Base-by-base conservation (phyloP, 2,329 filamentous ascomycete species). In the Apiospora hydei region DNA sequence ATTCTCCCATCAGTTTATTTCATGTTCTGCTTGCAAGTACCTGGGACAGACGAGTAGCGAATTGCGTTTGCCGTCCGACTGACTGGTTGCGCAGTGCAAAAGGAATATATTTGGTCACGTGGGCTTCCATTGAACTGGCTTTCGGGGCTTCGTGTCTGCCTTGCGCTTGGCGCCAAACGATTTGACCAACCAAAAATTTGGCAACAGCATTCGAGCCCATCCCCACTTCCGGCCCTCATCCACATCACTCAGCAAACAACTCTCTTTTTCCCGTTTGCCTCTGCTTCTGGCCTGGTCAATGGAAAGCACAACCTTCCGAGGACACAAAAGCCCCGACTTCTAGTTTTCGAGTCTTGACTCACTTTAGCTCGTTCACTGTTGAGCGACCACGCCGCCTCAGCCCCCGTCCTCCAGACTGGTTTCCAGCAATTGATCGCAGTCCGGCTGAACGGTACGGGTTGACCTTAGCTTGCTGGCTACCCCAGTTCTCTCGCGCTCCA, bases 171-270 rank as follows among this genome's bases (percentile, higher is more conserved):
- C 57, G 53, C 30, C 30, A 11, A 16, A 64, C 34, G 30, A 3
- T 8, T n/a, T 8, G 34, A n/a, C 57, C 57, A 64, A 64, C 57
- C 57, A 64, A 64, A 64, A 64, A 13, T 14, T 41, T 34, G 34
- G 57, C 57, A 64, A 10, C 34, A 41, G 16, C 26, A 10, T 61
- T 34, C 18, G 30, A 41, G 10, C 21, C 30, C 57, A 64, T 64
- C 57, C 57, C 57, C 57, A 64, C 57, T 64, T 64, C 34, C 18
- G 57, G 53, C 30, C 53, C 34, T 41, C 18, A 21, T 61, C 34
- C 6, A 38, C 57, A 34, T 64, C 57, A 64, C 57, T 64, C 57
- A 64, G 57, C 57, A 64, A 64, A 64, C 57, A 64, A 64, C 30
- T 38, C 57, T 64, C 34, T 41, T 41, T 41, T 64, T 38, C 21